These are phyloP conservation scores for Lineolata rhizophorae DNA, from an alignment of 495 filamentous ascomycete genomes.

Conservation along the genomic window DNA sequence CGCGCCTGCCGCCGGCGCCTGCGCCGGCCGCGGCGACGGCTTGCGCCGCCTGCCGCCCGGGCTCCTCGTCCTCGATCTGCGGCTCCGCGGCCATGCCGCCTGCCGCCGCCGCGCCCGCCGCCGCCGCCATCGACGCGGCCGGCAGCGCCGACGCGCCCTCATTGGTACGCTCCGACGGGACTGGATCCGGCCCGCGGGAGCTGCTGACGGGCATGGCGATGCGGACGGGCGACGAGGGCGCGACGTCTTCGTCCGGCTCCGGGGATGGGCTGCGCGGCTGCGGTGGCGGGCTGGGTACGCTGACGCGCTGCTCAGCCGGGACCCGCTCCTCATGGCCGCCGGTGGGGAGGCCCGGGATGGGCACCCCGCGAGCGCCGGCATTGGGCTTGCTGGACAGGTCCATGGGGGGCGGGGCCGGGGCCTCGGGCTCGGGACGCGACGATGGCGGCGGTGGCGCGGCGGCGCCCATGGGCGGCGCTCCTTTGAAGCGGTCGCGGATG, in stretches of 20 bases:
- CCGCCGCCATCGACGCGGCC: conserved; percentile 30
- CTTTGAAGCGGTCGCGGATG: conserved; percentile 57
- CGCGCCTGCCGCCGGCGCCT: conserved; percentile 33
- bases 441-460: too few species aligned
- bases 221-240: conserved; percentile 51
- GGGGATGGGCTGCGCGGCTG: conserved; percentile 31
- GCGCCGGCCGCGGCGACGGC: conserved; percentile 11
- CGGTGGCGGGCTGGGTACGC: conserved; percentile 27
- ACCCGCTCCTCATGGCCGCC: conserved; percentile 30
- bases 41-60: conserved; percentile 37
- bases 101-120: conserved; percentile 34
- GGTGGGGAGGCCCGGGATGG: conserved; percentile 51
- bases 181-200: conserved; percentile 26
- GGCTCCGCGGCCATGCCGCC: conserved; percentile 42
- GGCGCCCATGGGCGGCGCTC: conserved; percentile 42
- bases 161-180: conserved; percentile 14
- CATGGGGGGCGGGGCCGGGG: conserved; percentile 37
- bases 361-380: conserved; percentile 31
- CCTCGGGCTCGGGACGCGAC: conserved; percentile 21
- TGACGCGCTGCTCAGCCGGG: conserved; percentile 24
- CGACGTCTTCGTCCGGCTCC: conserved; percentile 12
- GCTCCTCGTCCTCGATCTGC: conserved; percentile 27
- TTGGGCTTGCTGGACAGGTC: conserved; percentile 38
- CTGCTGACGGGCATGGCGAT: conserved; percentile 73
- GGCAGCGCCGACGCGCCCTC: conserved; percentile 30